A percentile compares a stretch with the other conserved stretches of the same genome.
phyloP scores from a whole-genome alignment of 805 yeast genomes.

The Saccharomyces eubayanus region DNA sequence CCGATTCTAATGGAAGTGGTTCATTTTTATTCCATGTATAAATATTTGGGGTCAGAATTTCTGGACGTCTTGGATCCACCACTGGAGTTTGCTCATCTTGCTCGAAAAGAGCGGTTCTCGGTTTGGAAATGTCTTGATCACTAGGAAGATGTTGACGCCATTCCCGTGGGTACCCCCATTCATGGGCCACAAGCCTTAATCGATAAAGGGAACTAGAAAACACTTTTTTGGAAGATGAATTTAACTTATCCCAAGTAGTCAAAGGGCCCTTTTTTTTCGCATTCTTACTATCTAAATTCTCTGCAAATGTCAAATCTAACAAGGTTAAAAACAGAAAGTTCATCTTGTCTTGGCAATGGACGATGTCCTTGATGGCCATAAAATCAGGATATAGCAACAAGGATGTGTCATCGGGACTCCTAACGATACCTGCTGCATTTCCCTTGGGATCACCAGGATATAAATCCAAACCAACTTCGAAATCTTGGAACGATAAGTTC shows the following conservation, averaged over 20 bases:
- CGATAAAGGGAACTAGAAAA: slow-evolving; percentile 8
- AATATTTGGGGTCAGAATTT: slow-evolving; percentile 15
- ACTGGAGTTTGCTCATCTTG: slow-evolving; percentile 10
- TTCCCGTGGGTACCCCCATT: slow-evolving; percentile 26
- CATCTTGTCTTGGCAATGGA: slow-evolving; percentile 18
- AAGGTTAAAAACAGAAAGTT: slow-evolving; percentile 17
- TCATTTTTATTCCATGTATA: slow-evolving; percentile 8
- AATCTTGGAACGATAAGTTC: slow-evolving; percentile 20
- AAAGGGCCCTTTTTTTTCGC: slow-evolving; percentile 13
- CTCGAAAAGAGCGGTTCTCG: slow-evolving; percentile 5
- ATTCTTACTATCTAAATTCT: slow-evolving; percentile 6
- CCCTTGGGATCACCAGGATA: slow-evolving; percentile 15
- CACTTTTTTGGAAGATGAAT: slow-evolving; percentile 8
- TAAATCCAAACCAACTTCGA: slow-evolving; percentile 21
- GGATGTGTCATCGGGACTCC: neutral
- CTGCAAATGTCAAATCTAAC: slow-evolving; percentile 12
- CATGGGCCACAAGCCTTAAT: slow-evolving; percentile 9
- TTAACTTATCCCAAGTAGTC: slow-evolving; percentile 7
- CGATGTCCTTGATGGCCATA: slow-evolving; percentile 17
- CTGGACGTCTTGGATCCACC: slow-evolving; percentile 12
- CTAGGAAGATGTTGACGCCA: slow-evolving; percentile 11
- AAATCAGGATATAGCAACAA: slow-evolving; percentile 16
- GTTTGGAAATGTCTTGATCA: slow-evolving; percentile 1
- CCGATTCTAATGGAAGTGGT: slow-evolving; percentile 5
- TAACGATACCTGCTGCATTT: slow-evolving; percentile 10